These are phyloP conservation scores for Phytophthora aleatoria DNA, from an alignment of 352 stramenopile genomes.

Conservation along the genomic window DNA sequence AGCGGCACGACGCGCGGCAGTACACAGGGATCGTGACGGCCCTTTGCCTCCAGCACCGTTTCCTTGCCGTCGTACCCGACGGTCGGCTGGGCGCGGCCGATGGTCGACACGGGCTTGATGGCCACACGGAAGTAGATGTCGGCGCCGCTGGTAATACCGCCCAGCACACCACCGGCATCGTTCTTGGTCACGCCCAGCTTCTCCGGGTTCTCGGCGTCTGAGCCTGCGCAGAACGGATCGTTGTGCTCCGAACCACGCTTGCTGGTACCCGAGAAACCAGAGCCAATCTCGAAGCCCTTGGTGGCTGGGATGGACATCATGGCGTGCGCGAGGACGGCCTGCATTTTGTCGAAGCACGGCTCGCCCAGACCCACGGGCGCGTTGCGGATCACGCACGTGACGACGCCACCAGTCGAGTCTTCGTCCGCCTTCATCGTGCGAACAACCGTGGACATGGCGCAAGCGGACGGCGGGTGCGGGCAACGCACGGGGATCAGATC, in stretches of 20 bases:
- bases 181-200: constrained; percentile 86
- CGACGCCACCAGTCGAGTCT: constrained; percentile 94
- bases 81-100: constrained; percentile 94
- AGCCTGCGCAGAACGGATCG: constrained; percentile 93
- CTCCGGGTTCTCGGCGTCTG: constrained; percentile 46
- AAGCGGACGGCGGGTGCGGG: constrained; percentile 92
- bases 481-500: constrained; percentile 94
- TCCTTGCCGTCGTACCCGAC: constrained; percentile 96
- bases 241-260: constrained; percentile 98
- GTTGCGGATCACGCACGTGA: constrained; percentile 97
- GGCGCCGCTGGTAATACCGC: constrained; percentile 98
- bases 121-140: constrained; percentile 98
- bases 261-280: constrained; percentile 94
- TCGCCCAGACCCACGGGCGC: constrained; percentile 96
- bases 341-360: constrained; percentile 99
- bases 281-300: constrained; percentile 99
- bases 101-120: constrained; percentile 99
- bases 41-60: constrained; percentile 96
- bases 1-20: constrained; percentile 97
- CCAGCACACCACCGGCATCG: constrained; percentile 95
- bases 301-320: constrained; percentile 99
- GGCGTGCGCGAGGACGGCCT: constrained; percentile 97
- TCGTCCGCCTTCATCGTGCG: constrained; percentile 90
- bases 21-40: constrained; percentile 98
- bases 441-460: constrained; percentile 96